Conservation (phyloP, 768 basidiomycete genomes). For the Rhizopogon vinicolor region DNA sequence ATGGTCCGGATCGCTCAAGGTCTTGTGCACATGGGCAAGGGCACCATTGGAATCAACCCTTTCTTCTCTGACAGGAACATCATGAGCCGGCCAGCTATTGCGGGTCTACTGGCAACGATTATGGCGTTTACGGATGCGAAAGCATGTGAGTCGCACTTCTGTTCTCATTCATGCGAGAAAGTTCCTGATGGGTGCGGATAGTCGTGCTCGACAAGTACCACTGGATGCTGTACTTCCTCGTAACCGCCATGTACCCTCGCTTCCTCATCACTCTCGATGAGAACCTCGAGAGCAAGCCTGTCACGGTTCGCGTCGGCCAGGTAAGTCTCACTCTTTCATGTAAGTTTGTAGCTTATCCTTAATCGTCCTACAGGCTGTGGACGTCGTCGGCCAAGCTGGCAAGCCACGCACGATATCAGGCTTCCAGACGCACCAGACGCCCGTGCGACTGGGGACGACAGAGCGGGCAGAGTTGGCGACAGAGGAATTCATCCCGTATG, state of each 20-base stretch:
- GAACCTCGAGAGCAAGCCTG: conserved; percentile 77
- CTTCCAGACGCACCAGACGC: conserved; percentile 98
- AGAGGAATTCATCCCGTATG: conserved; percentile 92
- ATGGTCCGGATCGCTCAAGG: conserved; percentile 96
- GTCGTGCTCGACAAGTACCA: conserved; percentile 94
- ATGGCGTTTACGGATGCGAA: conserved; percentile 94
- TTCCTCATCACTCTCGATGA: conserved; percentile 98
- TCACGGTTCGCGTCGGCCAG: conserved; percentile 94
- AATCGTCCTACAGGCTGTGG: conserved; percentile 64
- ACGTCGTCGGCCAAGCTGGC: conserved; percentile 96
- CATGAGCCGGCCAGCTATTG: conserved; percentile 85
- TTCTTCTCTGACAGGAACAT: conserved; percentile 92
- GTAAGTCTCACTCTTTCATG: conserved; percentile 31
- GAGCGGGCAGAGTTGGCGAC: conserved; percentile 96
- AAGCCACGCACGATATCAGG: conserved; percentile 95
- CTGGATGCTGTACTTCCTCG: conserved; percentile 98
- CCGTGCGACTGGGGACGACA: conserved; percentile 90
- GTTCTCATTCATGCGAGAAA: background rate
- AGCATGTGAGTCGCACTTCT: conserved; percentile 60
- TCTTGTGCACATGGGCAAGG: conserved; percentile 99
- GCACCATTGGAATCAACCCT: conserved; percentile 93
- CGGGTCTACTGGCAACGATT: conserved; percentile 83
- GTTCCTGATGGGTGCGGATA: conserved; percentile 24
- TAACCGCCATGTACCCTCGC: conserved; percentile 95
- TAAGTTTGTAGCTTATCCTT: background rate